Base-by-base conservation (phyloP, 2,329 filamentous ascomycete genomes). In the Onygena corvina region DNA sequence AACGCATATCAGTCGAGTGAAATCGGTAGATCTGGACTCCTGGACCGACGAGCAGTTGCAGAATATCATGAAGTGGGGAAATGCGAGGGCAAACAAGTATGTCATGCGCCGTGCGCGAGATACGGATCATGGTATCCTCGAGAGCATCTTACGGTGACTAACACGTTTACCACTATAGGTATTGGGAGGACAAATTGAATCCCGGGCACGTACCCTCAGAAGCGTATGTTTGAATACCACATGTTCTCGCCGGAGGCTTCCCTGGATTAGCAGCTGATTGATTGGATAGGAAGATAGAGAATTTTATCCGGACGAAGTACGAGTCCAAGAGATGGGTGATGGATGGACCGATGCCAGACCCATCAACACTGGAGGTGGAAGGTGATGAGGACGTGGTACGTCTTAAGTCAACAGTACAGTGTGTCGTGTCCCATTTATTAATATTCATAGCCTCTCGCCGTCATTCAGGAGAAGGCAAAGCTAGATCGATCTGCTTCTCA, bases 321-420 rank as follows among this genome's bases (percentile, higher is more conserved):
- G 92, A 98, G 67, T 84, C 92, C 48, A 96, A 94, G 77, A 78
- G 93, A 71, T 98, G 92, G 92, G 84, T 88, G n/a, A 96, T 96
- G 89, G 92, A 98, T 53, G 92, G 92, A 1, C 81, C 81, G 3
- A 90, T 93, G 63, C 93, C 93, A 3, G 88, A 96, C 64, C 92
- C 93, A n/a, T 76, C 86, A 2, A 86, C 84, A 1, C 70, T 98
- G 47, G 87, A 93, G 63, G 80, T 72, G 11, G 85, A 87, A 12
- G 88, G 81, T 48, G 90, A 95, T 60, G 88, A 94, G 58, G 88
- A 96, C 65, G 71, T 81, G 62, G 76, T 79, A 60, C 60, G 80
- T 83, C 75, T 75, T 3, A 62, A 76, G 54, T 79, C 74, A 60
- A 64, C 12, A 7, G 23, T 36, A 27, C 46, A 46, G 11, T 23